Percentiles rank a stretch among this genome's conserved stretches.
phyloP scores from a whole-genome alignment of 176 grass and related monocot genomes.

The Oryza longistaminata region DNA sequence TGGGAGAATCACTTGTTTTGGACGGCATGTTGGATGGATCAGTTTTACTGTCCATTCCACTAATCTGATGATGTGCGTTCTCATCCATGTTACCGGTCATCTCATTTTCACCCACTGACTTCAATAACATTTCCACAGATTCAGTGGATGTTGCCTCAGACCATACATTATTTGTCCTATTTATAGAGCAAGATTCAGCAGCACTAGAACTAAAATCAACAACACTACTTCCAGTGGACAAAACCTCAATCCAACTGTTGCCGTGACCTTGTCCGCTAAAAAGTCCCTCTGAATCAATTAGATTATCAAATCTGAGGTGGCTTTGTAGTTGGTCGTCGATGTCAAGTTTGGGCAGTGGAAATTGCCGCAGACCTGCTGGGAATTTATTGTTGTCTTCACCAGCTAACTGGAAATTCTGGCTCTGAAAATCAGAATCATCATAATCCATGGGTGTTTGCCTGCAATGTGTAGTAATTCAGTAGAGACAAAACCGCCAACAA shows the following conservation, averaged over 20 bases:
- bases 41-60: constrained; percentile 54
- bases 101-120: constrained; percentile 79
- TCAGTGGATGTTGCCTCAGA: constrained; percentile 89
- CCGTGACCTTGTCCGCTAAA: constrained; percentile 64
- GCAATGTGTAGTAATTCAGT: constrained; percentile 32
- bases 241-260: constrained; percentile 87
- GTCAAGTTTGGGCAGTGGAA: constrained; percentile 81
- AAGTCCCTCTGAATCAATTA: constrained; percentile 74
- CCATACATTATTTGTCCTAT: constrained; percentile 81
- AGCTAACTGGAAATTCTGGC: constrained; percentile 77
- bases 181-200: constrained; percentile 57
- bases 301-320: constrained; percentile 74
- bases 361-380: constrained; percentile 66
- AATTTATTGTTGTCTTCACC: constrained; percentile 70
- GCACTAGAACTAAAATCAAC: constrained; percentile 70
- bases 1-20: constrained; percentile 19
- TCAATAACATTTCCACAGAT: constrained; percentile 85
- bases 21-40: constrained; percentile 39
- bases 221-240: constrained; percentile 64
- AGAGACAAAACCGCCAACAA: background rate
- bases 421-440: constrained; percentile 92
- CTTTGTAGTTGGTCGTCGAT: constrained; percentile 83
- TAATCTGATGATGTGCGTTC: constrained; percentile 46
- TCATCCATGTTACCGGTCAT: constrained; percentile 49
- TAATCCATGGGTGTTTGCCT: constrained; percentile 95